Evolutionary conservation across 129 eudicot species (phyloP).

Genomic region (Tagetes erecta): DNA sequence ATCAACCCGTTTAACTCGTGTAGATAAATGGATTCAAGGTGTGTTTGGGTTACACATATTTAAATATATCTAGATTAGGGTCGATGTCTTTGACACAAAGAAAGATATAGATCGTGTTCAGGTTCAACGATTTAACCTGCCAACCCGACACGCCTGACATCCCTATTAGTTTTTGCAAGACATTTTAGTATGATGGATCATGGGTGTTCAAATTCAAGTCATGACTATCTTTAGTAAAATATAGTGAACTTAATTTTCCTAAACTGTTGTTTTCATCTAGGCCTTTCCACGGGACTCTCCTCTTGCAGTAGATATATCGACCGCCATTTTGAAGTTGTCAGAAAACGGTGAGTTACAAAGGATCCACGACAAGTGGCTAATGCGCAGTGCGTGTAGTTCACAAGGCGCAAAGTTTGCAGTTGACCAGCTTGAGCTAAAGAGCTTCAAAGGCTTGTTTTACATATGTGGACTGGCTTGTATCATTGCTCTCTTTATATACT

Average conservation of each 20-base stretch:
- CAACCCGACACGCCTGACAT: not conserved
- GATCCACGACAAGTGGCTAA: constrained; percentile 88
- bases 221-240: constrained; percentile 1
- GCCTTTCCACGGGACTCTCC: constrained; percentile 86
- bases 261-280: constrained; percentile 25
- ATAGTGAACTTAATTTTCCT: constrained; percentile 11
- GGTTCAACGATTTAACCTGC: not conserved
- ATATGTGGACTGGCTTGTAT: constrained; percentile 62
- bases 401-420: constrained; percentile 52
- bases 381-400: constrained; percentile 64
- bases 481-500: constrained; percentile 56
- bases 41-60: not conserved
- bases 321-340: constrained; percentile 67
- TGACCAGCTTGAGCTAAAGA: constrained; percentile 60
- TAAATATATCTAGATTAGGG: not conserved
- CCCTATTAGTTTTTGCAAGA: not conserved
- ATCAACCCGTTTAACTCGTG: not conserved
- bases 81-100: not conserved
- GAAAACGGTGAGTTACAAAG: constrained; percentile 78
- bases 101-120: not conserved
- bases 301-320: constrained; percentile 72
- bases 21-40: not conserved
- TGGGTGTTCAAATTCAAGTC: not conserved
- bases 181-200: not conserved
- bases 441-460: constrained; percentile 70